Base-by-base conservation (phyloP, 2,329 filamentous ascomycete genomes). In the Aspergillus sp. region DNA sequence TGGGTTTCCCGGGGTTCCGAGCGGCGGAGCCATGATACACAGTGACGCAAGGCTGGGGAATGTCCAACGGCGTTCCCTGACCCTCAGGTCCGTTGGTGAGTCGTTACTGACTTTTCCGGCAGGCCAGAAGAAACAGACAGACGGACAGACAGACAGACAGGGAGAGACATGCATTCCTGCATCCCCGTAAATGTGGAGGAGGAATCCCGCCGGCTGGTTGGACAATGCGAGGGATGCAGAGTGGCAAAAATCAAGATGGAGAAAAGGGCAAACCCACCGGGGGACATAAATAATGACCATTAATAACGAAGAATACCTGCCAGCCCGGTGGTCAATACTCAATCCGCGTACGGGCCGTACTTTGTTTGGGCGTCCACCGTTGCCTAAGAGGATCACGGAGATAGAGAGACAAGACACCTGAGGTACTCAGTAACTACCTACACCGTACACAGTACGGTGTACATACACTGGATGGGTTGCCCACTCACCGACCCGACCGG, bases 1-100 rank as follows among this genome's bases (percentile, higher is more conserved):
- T 7, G 12, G 16, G 36, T 42, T 42, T 42, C 36, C 36, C 6
- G 36, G 36, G 36, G 36, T 42, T 42, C 36, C 36, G 36, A n/a
- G 16, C 36, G 36, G 36, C 36, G 36, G 36, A 51, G 49, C 52
- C 36, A 57, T 57, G 55, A 57, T 57, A 57, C 55, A 53, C 39
- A 31, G 55, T 57, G 55, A 57, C 55, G 55, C 55, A 57, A 57
- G 55, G 49, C 18, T 16, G 49, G 26, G 26, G 20, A 29, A 42
- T 42, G 36, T 42, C 36, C 36, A 42, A 42, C 36, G 36, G 16
- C 36, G 36, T 42, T 42, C 4, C 14, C 36, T 42, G 12, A 42
- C 7, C 26, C 26, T 29, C 26, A 29, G 26, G 26, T 29, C 26
- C 26, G 26, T 29, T 29, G 26, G 26, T 29, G 26, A 29, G 26